Base-by-base conservation (phyloP, 805 yeast genomes). In the Cyberlindnera amylophila region DNA sequence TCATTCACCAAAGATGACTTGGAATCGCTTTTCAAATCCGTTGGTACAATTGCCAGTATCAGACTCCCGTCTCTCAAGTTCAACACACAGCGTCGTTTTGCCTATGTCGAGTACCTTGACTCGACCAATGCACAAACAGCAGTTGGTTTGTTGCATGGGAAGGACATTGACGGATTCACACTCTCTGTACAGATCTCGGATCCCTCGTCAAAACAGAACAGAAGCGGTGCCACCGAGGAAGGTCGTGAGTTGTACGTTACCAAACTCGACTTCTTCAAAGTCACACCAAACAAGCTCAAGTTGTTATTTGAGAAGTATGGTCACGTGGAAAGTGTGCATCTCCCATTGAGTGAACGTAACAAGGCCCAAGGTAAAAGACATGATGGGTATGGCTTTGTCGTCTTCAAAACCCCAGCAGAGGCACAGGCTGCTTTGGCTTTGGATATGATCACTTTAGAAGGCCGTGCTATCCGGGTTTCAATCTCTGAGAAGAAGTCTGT, bases 301-400 rank as follows among this genome's bases (percentile, higher is more conserved):
- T 52, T 62, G 2, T 40, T 69, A 3, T 82, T 85, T 53, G 55
- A 53, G 4, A 57, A 63, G 31, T 75, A 57, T 60, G 93, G 91
- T 0, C 50, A 49, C 0, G 67, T 86, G 13, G 83, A 79, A 41
- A 63, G 61, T 30, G 58, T 84, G 0, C 67, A 64, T 26, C 47
- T 83, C 3, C 86, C 86, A 2, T 44, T 71, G 35, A 58, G 59
- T 24, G 38, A 39, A 2, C 58, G 54, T 23, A 57, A 59, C 7
- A 50, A 43, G 31, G 37, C 42, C 4, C 45, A 40, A 27, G 47
- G 49, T 3, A 58, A 57, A 28, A 64, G 62, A 26, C 64, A 80
- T 53, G 78, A 77, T 35, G 90, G 91, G 0, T 81, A 72, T 58
- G 95, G 82, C 0, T 84, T 86, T 54, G 62, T 86, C 0, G 65